Conservation (phyloP, 257 asterid genomes). For the Nicotiana attenuata region DNA sequence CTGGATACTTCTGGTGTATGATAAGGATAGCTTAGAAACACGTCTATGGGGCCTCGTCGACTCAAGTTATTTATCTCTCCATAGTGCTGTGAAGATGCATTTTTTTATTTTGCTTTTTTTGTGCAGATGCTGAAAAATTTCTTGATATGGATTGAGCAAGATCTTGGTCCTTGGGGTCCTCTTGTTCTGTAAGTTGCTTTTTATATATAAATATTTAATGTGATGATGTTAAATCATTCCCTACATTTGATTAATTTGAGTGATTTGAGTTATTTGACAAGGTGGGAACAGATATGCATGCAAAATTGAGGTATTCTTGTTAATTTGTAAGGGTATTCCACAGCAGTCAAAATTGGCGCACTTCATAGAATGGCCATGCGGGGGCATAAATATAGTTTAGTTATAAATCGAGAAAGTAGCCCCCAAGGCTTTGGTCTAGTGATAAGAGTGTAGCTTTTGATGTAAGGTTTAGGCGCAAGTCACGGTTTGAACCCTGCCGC, state of each 20-base stretch:
- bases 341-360: neutral
- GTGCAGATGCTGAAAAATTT: constrained; percentile 83
- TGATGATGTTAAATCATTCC: neutral
- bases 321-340: neutral
- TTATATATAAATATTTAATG: neutral
- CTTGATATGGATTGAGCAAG: constrained; percentile 80
- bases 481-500: too few species aligned
- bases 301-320: neutral
- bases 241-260: neutral
- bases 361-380: neutral
- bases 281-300: neutral
- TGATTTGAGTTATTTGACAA: neutral
- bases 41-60: neutral
- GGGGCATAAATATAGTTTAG: neutral
- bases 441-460: too few species aligned
- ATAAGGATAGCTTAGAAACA: neutral
- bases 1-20: neutral
- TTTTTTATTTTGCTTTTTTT: neutral
- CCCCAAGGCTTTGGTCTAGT: too few species aligned
- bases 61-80: neutral
- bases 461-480: too few species aligned
- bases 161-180: constrained; percentile 99
- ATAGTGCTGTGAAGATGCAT: neutral
- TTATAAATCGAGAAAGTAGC: neutral
- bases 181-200: constrained; percentile 75